Evolutionary conservation across 352 stramenopile species (phyloP).

Genomic region (Pythium apleroticum): DNA sequence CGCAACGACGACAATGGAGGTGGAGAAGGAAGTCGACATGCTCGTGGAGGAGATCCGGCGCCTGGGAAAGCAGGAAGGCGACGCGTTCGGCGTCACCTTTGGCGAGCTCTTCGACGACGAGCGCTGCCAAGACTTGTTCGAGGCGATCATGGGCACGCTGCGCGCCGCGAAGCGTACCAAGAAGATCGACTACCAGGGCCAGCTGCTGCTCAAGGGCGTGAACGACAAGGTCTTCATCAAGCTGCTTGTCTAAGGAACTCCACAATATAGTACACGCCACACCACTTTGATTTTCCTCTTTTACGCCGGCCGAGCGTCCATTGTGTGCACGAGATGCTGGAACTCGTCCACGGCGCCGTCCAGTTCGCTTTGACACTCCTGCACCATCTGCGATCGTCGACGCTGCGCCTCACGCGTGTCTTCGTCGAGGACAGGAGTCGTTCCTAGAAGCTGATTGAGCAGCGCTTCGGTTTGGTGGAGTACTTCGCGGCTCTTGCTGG

Average conservation of each 20-base stretch:
- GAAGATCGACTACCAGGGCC: slow-evolving; percentile 78
- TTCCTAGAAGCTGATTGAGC: slow-evolving; percentile 41
- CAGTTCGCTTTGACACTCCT: slow-evolving; percentile 61
- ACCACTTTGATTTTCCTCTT: not conserved
- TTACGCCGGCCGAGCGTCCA: slow-evolving; percentile 26
- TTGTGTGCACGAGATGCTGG: slow-evolving; percentile 39
- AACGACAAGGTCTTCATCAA: slow-evolving; percentile 80
- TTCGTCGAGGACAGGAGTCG: slow-evolving; percentile 11
- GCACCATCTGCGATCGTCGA: slow-evolving; percentile 55
- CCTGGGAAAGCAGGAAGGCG: slow-evolving; percentile 48
- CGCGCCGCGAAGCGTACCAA: slow-evolving; percentile 72
- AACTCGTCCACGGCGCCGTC: slow-evolving; percentile 62
- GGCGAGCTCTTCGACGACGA: slow-evolving; percentile 84
- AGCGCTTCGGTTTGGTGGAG: slow-evolving; percentile 57
- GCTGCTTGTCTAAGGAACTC: slow-evolving; percentile 41
- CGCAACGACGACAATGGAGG: slow-evolving; percentile 33
- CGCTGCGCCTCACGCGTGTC: slow-evolving; percentile 38
- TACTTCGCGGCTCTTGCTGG: slow-evolving; percentile 47
- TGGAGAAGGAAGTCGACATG: slow-evolving; percentile 72
- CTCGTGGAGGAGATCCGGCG: slow-evolving; percentile 72
- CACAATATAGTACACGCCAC: slow-evolving; percentile 2
- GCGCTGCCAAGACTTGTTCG: slow-evolving; percentile 71
- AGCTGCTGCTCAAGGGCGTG: slow-evolving; percentile 81
- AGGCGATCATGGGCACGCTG: slow-evolving; percentile 84
- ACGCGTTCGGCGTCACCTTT: slow-evolving; percentile 67